A percentile compares a stretch with the other conserved stretches of the same genome.
phyloP scores from a whole-genome alignment of 805 yeast genomes.

The Debaryomyces prosopidis region DNA sequence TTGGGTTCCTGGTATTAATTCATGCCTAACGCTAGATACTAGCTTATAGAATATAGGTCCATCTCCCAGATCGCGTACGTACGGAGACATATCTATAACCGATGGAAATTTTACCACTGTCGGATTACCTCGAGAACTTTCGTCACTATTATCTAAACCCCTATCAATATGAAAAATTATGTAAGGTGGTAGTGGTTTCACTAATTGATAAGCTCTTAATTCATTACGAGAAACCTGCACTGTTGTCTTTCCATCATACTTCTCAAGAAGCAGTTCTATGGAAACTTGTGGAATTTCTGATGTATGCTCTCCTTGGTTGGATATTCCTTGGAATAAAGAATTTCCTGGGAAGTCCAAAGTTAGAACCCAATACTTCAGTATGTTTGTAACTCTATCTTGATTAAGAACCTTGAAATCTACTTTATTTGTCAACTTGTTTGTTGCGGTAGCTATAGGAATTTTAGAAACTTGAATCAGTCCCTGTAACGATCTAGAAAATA shows the following conservation, averaged over 20 bases:
- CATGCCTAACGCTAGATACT: constrained; percentile 17
- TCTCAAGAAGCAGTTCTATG: constrained; percentile 44
- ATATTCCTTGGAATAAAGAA: constrained; percentile 4
- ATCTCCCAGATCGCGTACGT: constrained; percentile 14
- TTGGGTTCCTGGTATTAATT: constrained; percentile 12
- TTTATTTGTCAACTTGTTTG: constrained; percentile 14
- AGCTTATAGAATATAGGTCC: constrained; percentile 36
- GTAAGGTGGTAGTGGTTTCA: constrained; percentile 48
- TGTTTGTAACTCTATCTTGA: not conserved
- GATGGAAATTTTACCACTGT: constrained; percentile 64
- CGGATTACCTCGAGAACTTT: constrained; percentile 28
- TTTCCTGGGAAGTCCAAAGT: constrained; percentile 55
- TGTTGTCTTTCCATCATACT: constrained; percentile 32
- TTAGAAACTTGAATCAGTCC: constrained; percentile 47
- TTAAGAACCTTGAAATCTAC: constrained; percentile 22
- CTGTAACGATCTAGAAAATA: constrained; percentile 44
- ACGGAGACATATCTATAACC: constrained; percentile 37
- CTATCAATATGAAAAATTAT: constrained; percentile 61
- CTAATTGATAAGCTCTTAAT: constrained; percentile 38
- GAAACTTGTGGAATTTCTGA: constrained; percentile 52
- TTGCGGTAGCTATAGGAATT: constrained; percentile 9
- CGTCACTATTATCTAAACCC: constrained; percentile 13
- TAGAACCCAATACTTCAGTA: constrained; percentile 49
- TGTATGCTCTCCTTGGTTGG: not conserved
- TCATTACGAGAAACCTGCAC: constrained; percentile 34